These are phyloP conservation scores for Chaetomium sp. DNA, from an alignment of 2,329 filamentous ascomycete species.

Conservation along the genomic window DNA sequence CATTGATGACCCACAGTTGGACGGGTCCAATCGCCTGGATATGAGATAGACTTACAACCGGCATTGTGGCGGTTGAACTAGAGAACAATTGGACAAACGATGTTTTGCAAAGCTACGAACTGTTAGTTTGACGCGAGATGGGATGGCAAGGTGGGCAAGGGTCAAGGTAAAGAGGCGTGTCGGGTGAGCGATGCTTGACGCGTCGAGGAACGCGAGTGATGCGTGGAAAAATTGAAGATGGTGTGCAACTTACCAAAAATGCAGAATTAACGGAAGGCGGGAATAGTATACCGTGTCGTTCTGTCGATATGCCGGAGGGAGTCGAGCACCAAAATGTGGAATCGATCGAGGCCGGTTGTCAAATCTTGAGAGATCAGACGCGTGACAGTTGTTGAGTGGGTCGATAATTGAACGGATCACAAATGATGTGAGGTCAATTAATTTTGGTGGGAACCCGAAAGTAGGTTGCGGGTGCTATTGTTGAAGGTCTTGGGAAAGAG, in stretches of 20 bases:
- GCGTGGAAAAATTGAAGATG: not conserved
- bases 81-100: conserved; percentile 16
- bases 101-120: conserved; percentile 11
- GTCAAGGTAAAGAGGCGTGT: conserved; percentile 1
- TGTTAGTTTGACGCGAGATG: conserved; percentile 8
- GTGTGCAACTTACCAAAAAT: conserved; percentile 16
- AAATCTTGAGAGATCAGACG: conserved; percentile 5
- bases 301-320: conserved; percentile 10
- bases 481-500: conserved; percentile 15
- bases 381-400: conserved; percentile 2
- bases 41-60: conserved; percentile 14
- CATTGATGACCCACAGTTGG: not conserved
- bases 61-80: conserved; percentile 17
- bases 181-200: not conserved
- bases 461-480: conserved; percentile 10
- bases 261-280: conserved; percentile 11
- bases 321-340: conserved; percentile 7
- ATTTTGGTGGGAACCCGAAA: conserved; percentile 12
- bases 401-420: conserved; percentile 11
- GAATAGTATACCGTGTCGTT: conserved; percentile 12
- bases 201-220: not conserved
- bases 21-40: too few relatives aligned
- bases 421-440: conserved; percentile 12
- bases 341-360: conserved; percentile 2
- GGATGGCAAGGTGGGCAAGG: too few relatives aligned